Base-by-base conservation (phyloP, 202 grass and related monocot species). In the Zizania palustris region DNA sequence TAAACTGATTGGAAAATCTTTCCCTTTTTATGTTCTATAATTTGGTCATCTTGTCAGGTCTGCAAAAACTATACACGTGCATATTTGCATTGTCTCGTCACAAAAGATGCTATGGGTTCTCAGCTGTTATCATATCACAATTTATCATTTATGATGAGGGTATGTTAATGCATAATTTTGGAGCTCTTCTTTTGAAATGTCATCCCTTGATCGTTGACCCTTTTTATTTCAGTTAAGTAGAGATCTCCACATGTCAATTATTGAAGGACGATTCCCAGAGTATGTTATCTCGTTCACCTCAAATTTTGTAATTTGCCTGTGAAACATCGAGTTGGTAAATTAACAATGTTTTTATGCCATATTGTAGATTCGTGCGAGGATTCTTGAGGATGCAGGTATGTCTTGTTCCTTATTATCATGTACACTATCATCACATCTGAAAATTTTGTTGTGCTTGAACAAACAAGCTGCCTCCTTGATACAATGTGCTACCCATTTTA, bases 121-220 rank as follows among this genome's bases (percentile, higher is more conserved):
- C 95, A 98, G 65, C 83, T 98, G 19, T 59, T 98, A 34, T 95
- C 89, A 14, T 98, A 98, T 82, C 95, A 98, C 67, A 98, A 98
- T 33, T 73, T 98, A 60, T 92, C 85, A 42, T 98, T 83, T 82
- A 98, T 98, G 91, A 90, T 90, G 95, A 67, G 80, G 95, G 91
- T 98, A 98, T 77, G 64, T 21, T 76, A 37, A 39, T 20, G 35
- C 3, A 42, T 60, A 11, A 18, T 56, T 65, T 22, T 11, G 2
- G 15, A 51, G 15, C 0, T 46, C 34, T 49, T 57, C 3, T 43
- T 60, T 65, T 48, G 44, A 19, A 55, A 35, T 10, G 4, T 13
- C 69, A 22, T 44, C 0, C 21, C 2, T 35, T 77, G 65, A 69
- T 78, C 34, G 56, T 69, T 72, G 79, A 44, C 38, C 41, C 78